These are phyloP conservation scores for Salix udensis DNA, from an alignment of 345 rosid genomes.

Conservation along the genomic window DNA sequence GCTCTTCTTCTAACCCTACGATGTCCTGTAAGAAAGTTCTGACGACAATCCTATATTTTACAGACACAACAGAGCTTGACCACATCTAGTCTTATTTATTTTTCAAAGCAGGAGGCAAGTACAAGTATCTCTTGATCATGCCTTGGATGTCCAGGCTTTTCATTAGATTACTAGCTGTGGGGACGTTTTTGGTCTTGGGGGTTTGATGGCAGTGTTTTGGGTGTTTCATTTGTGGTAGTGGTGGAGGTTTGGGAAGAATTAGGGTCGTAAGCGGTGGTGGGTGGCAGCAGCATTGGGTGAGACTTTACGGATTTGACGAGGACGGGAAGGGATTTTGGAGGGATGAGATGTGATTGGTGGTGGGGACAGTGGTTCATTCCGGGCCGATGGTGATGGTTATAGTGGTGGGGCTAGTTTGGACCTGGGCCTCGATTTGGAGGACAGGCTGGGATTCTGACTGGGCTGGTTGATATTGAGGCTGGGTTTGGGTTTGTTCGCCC, in stretches of 20 bases:
- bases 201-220: constrained; percentile 23
- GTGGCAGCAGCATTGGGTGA: constrained; percentile 44
- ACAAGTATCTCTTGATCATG: constrained; percentile 9
- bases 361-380: constrained; percentile 32
- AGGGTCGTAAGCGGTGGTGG: constrained; percentile 22
- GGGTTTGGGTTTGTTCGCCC: constrained; percentile 62
- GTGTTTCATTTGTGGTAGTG: constrained; percentile 8
- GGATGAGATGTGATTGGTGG: constrained; percentile 46
- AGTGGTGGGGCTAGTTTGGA: constrained; percentile 17
- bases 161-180: constrained; percentile 33
- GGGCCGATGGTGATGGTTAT: constrained; percentile 14
- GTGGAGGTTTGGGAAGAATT: constrained; percentile 22
- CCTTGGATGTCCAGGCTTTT: constrained; percentile 21
- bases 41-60: constrained; percentile 16
- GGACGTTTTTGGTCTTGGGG: constrained; percentile 20
- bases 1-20: constrained; percentile 17
- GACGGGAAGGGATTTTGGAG: constrained; percentile 88
- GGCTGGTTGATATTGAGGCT: constrained; percentile 25
- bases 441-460: constrained; percentile 22
- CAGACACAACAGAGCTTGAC: constrained; percentile 13
- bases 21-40: constrained; percentile 19
- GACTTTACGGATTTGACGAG: constrained; percentile 74
- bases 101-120: constrained; percentile 14
- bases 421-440: constrained; percentile 19
- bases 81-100: constrained; percentile 24